phyloP scores from a whole-genome alignment of 805 yeast species.

The Candida namnaoensis region DNA sequence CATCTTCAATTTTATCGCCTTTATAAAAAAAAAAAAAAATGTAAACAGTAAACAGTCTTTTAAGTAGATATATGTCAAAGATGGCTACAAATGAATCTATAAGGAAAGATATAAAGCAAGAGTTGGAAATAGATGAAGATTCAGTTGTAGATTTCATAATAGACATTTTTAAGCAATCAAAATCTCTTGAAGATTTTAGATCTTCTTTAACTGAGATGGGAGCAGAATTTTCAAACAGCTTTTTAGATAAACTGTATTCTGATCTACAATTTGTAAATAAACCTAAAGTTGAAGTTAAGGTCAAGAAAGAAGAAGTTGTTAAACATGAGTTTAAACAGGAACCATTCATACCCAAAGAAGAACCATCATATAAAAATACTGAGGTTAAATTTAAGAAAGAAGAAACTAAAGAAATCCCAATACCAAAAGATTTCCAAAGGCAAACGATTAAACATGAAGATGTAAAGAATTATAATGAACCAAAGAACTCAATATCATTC shows the following conservation, averaged over 20 bases:
- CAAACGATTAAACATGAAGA: conserved; percentile 4
- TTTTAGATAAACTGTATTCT: conserved; percentile 9
- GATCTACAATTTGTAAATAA: background rate
- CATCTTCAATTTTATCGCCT: too few species aligned
- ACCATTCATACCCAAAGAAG: too few species aligned
- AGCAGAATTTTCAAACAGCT: conserved; percentile 27
- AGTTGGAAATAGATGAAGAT: conserved; percentile 30
- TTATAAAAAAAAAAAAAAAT: too few species aligned
- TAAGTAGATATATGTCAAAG: too few species aligned
- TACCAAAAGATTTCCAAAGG: background rate
- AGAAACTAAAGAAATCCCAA: too few species aligned
- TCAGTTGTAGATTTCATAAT: conserved; percentile 38
- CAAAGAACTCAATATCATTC: background rate
- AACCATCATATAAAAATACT: too few species aligned
- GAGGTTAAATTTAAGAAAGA: too few species aligned
- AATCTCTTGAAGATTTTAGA: conserved; percentile 24
- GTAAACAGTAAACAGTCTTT: too few species aligned
- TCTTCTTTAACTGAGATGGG: conserved; percentile 31
- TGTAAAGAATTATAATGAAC: background rate
- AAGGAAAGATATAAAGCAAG: conserved; percentile 8
- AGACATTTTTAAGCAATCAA: conserved; percentile 25
- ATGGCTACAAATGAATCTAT: background rate
- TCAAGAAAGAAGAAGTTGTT: conserved; percentile 1
- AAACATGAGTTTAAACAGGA: too few species aligned
- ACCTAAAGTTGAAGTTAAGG: background rate